Percentiles rank a stretch among this genome's conserved stretches.
Evolutionary conservation across 108 stramenopile genomes (phyloP).

Genomic region (Asterionellopsis glacialis): DNA sequence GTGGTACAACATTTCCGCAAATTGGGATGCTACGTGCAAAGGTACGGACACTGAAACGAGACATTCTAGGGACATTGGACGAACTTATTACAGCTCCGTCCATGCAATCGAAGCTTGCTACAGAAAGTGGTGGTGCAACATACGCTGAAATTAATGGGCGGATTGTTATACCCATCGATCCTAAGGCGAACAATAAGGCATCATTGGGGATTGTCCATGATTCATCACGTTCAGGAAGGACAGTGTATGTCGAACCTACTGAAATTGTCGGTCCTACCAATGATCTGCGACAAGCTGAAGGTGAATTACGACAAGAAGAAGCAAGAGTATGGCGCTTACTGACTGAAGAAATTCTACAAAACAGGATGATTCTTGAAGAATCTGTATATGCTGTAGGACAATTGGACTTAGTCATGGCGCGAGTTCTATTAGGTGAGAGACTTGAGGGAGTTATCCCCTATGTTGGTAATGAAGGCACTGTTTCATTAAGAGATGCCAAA

Average conservation of each 20-base stretch:
- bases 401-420: conserved; percentile 73
- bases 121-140: conserved; percentile 68
- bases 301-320: conserved; percentile 71
- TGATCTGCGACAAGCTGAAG: conserved; percentile 71
- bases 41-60: conserved; percentile 44
- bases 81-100: conserved; percentile 48
- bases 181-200: conserved; percentile 12
- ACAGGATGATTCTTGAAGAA: conserved; percentile 37
- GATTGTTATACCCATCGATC: conserved; percentile 63
- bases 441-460: conserved; percentile 69
- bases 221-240: conserved; percentile 81
- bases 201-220: conserved; percentile 88
- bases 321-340: conserved; percentile 65
- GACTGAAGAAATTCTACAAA: conserved; percentile 48
- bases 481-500: conserved; percentile 67
- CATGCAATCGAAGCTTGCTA: conserved; percentile 58
- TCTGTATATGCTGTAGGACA: conserved; percentile 58
- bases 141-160: conserved; percentile 66
- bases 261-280: conserved; percentile 87
- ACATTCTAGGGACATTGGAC: conserved; percentile 60
- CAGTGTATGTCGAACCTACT: conserved; percentile 90
- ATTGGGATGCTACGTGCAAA: conserved; percentile 56
- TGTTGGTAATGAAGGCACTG: conserved; percentile 78
- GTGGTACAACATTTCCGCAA: conserved; percentile 61
- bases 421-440: conserved; percentile 61